Evolutionary conservation across 345 rosid genomes (phyloP), one percentile per base, ranked within the genome.

Genomic region (Turritis glabra): DNA sequence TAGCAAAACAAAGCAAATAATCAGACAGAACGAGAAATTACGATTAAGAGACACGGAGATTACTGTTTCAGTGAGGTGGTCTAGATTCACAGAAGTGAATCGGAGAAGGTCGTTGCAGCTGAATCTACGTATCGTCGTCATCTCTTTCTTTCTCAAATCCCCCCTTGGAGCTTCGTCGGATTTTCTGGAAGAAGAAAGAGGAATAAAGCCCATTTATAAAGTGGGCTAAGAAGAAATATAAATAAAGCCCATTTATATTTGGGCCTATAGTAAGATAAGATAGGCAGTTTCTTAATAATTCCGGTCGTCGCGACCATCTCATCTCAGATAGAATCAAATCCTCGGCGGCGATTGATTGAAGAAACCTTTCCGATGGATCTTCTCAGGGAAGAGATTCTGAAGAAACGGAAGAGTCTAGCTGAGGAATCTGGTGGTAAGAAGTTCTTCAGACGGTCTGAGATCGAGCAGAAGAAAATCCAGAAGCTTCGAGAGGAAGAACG

Each of bases 21-120:
- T 57, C 65, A 27, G 3, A 72, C 0, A 3, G 3, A 30, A 8
- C 2, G 22, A 50, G 12, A 8, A 3, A 51, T 25, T 14, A 29
- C 13, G 12, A 32, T 23, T 3, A 30, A 55, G 30, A 30, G 38
- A 35, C 44, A 65, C 1, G 8, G 5, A 57, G 37, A 68, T 79
- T 79, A 89, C 99, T 2, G 98, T 95, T 81, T 90, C 99, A 1
- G 99, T 95, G 57, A 95, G 93, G 68, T 95, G 98, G 82, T 95
- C 98, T 21, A 95, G 83, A 74, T 90, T 95, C 35, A 95, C 94
- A 5, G 92, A 80, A 18, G 93, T 64, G 71, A 95, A 90, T 5
- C 97, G 90, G 17, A 92, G 98, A 60, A 92, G 98, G 52, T 95
- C 96, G 77, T 90, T 80, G 86, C 99, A 95, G 82, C 98, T 84